Evolutionary conservation across 768 basidiomycete genomes (phyloP), one percentile per base, ranked within the genome.

Genomic region (Suillus fuscotomentosus): DNA sequence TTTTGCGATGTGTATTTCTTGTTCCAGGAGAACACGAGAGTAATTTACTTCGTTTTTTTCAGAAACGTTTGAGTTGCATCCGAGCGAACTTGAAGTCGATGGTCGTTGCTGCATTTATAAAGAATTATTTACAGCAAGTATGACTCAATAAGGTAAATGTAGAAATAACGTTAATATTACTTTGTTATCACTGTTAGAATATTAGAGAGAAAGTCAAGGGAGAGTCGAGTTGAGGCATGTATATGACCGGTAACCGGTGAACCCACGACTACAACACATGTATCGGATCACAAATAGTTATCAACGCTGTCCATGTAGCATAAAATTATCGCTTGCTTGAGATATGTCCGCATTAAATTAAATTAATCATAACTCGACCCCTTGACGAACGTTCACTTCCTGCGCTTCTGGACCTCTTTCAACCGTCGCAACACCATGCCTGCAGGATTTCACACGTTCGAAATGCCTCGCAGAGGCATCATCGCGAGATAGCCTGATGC

Each of bases 381-480:
- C 65, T 65, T 9, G 47, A 53, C 13, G 66, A 69, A 42, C 69
- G 8, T 73, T 38, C 24, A 74, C 73, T 41, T 70, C 73, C 50
- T 66, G 64, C 41, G 64, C 67, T 34, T 70, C 39, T 13, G 53
- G 53, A 11, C 53, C 53, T 54, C 53, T n/a, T 34, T 54, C 53
- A 54, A 54, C 31, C 10, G 31, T 54, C 20, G 53, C 53, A n/a
- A 54, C 53, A 34, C 53, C 53, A n/a, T 42, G 65, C 69, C 67
- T 68, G n/a, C 65, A 68, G 22, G 69, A 68, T 24, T 31, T 54
- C 68, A 73, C 69, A 60, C 74, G 74, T 65, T 75, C 72, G 27
- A 76, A 67, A 60, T 75, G 74, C 7, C 74, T 70, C 56, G 70
- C 69, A 48, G 75, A 71, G 42, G 74, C 75, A 65, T 75, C 74